phyloP scores from a whole-genome alignment of 1,139 yeast genomes.

The Entelexis paramagnoliae region DNA sequence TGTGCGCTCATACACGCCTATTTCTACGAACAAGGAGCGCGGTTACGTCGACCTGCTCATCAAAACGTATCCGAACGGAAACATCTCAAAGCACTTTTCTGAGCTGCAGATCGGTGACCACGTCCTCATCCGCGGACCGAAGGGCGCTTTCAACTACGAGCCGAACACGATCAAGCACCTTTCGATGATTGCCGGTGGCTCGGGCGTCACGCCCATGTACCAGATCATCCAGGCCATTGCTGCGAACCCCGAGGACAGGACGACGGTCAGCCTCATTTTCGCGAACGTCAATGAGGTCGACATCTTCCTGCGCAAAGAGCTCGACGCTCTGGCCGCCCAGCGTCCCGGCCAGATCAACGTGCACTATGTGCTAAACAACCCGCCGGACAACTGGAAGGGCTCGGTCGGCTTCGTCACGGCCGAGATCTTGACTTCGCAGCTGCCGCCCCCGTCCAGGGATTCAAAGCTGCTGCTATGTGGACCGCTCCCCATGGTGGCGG shows the following conservation, averaged over 20 bases:
- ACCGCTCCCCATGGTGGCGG: slow-evolving; percentile 81
- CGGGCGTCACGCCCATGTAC: slow-evolving; percentile 91
- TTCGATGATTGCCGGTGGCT: slow-evolving; percentile 93
- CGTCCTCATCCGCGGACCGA: slow-evolving; percentile 80
- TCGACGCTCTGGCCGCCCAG: slow-evolving; percentile 54
- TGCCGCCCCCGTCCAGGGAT: slow-evolving; percentile 54
- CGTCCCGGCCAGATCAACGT: slow-evolving; percentile 60
- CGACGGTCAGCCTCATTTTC: slow-evolving; percentile 60
- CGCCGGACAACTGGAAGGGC: slow-evolving; percentile 70
- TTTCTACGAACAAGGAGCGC: slow-evolving; percentile 60
- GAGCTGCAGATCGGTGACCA: slow-evolving; percentile 58
- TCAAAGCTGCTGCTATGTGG: slow-evolving; percentile 82
- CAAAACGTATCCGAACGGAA: slow-evolving; percentile 88
- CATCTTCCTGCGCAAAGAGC: slow-evolving; percentile 66
- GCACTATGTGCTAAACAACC: slow-evolving; percentile 66
- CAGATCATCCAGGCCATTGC: slow-evolving; percentile 77
- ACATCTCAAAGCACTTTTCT: slow-evolving; percentile 68
- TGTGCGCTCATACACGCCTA: slow-evolving; percentile 88
- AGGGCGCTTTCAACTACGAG: slow-evolving; percentile 77
- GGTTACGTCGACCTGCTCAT: slow-evolving; percentile 86
- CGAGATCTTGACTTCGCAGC: slow-evolving; percentile 55
- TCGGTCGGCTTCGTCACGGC: slow-evolving; percentile 72
- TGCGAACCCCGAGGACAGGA: slow-evolving; percentile 62
- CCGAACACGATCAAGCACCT: slow-evolving; percentile 69
- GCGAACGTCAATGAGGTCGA: slow-evolving; percentile 63